Evolutionary conservation across 257 asterid genomes (phyloP), one percentile per base, ranked within the genome.

Genomic region (Scutellaria galericulata): DNA sequence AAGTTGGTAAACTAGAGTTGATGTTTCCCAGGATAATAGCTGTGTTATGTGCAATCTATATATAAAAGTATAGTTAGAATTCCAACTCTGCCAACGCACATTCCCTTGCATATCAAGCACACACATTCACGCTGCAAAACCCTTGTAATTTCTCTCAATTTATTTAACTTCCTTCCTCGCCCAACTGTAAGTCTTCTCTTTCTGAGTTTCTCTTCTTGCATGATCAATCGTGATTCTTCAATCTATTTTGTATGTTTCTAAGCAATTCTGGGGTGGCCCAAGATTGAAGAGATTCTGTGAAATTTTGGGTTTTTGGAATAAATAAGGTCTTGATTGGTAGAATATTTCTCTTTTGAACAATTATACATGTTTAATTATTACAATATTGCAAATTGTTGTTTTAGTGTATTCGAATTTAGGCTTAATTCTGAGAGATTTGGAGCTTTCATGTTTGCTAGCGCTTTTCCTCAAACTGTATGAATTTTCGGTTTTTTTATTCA

Each of bases 121-220:
- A 1, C 27, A 24, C 27, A 24, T 24, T 1, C 27, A 24, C 27
- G 1, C 27, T 24, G 27, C 37, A 31, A 31, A 31, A 31, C 37
- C 37, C 37, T 31, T 31, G 37, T 31, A 31, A 31, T 31, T 31
- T 4, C 37, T 11, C 42, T 27, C 41, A 9, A 44, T 18, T 13
- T 31, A 4, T 4, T 4, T 31, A 31, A 31, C 5, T 31, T 24
- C 27, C 27, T 24, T 24, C 27, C 27, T 24, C 27, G 27, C 27
- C 37, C 5, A 24, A 14, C 65, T 59, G 84, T 80, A 61, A 80
- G 78, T 75, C 80, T 41, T 66, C 71, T 50, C 60, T 41, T 41
- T 20, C 46, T 60, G 24, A 6, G 12, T 75, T 20, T 56, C 73
- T 77, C 15, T 57, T 53, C 35, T 61, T 44, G 10, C 2, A 15